Evolutionary conservation across 768 basidiomycete genomes (phyloP).

Genomic region (Phaffia australis): DNA sequence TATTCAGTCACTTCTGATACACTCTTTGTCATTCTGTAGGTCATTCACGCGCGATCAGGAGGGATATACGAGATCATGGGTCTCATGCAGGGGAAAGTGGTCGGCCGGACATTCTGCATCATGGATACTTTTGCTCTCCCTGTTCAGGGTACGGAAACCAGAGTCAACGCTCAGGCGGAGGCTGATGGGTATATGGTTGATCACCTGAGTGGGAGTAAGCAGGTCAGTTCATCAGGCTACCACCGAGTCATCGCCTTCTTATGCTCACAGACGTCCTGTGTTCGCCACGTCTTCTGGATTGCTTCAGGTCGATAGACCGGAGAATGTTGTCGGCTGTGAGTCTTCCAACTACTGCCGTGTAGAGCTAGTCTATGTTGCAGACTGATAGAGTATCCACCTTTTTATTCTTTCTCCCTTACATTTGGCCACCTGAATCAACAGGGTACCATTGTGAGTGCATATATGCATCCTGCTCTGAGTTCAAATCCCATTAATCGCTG

Average conservation of each 20-base stretch:
- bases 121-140: constrained; percentile 96
- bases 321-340: constrained; percentile 75
- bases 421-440: background rate
- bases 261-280: background rate
- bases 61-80: constrained; percentile 99
- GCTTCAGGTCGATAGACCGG: constrained; percentile 32
- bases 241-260: background rate
- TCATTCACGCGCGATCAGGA: constrained; percentile 80
- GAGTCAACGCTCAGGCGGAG: constrained; percentile 89
- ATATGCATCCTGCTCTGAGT: background rate
- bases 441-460: constrained; percentile 56
- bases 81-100: constrained; percentile 91
- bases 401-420: background rate
- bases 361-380: background rate
- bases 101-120: constrained; percentile 43
- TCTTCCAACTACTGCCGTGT: too few species aligned
- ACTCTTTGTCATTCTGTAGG: constrained; percentile 29
- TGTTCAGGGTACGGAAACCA: constrained; percentile 94
- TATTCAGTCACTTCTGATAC: background rate
- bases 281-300: background rate
- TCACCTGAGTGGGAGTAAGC: constrained; percentile 68
- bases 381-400: background rate
- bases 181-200: constrained; percentile 98
- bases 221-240: constrained; percentile 43
- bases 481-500: background rate